Percentiles rank a stretch among this genome's conserved stretches.
Conservation (phyloP, 192 early-diverging fungal species). For the Gamsiella multidivaricata region DNA sequence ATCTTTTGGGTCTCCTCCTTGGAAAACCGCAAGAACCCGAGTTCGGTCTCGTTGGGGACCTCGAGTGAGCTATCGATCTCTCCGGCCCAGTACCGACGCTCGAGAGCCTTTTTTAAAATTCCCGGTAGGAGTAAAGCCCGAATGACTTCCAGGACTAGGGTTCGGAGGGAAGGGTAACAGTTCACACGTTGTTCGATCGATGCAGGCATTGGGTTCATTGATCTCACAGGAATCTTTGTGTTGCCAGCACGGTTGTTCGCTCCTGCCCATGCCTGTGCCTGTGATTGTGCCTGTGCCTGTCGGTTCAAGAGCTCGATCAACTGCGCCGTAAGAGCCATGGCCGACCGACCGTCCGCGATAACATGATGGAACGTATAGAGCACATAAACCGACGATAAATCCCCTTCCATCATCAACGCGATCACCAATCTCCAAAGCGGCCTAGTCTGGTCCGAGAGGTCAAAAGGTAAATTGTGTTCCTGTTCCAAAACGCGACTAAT, state of each 20-base stretch:
- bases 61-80: conserved; percentile 40
- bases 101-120: conserved; percentile 26
- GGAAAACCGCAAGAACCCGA: conserved; percentile 7
- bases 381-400: conserved; percentile 10
- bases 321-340: conserved; percentile 33
- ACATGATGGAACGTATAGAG: conserved; percentile 47
- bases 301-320: conserved; percentile 20
- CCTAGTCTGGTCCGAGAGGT: conserved; percentile 9
- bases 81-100: conserved; percentile 47
- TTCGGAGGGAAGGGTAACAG: conserved; percentile 38
- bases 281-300: conserved; percentile 9
- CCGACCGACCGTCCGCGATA: conserved; percentile 45
- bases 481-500: conserved; percentile 18
- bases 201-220: conserved; percentile 11
- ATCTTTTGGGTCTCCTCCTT: conserved; percentile 6
- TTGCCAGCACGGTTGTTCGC: background rate
- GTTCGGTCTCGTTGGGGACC: conserved; percentile 26
- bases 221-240: conserved; percentile 8
- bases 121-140: conserved; percentile 26
- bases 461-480: conserved; percentile 43
- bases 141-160: conserved; percentile 18
- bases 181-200: conserved; percentile 35
- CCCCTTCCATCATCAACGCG: background rate
- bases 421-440: conserved; percentile 41
- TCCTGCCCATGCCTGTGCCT: background rate